A percentile compares a stretch with the other conserved stretches of the same genome.
These are phyloP conservation scores for Discostella pseudostelligera DNA, from an alignment of 108 stramenopile species.

Conservation along the genomic window DNA sequence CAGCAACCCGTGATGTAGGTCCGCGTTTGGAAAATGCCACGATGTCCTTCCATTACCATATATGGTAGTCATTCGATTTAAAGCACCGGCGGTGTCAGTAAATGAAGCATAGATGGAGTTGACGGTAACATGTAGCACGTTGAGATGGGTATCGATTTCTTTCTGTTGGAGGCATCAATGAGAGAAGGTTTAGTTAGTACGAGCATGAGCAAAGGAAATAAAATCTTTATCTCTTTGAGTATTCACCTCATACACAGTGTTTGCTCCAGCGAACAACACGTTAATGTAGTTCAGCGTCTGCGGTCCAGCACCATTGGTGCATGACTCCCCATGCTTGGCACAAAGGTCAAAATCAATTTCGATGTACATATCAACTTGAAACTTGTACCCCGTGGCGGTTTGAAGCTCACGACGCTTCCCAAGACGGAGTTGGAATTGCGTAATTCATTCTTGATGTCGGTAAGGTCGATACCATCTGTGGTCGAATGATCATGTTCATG, in stretches of 20 bases:
- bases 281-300: slow-evolving; percentile 6
- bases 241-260: slow-evolving; percentile 9
- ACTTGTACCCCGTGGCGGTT: background rate
- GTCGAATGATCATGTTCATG: background rate
- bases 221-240: too few species aligned
- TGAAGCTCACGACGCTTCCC: slow-evolving; percentile 2
- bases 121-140: slow-evolving; percentile 3
- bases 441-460: background rate
- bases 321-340: background rate
- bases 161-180: background rate
- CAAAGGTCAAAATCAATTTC: slow-evolving; percentile 6
- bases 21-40: slow-evolving; percentile 9
- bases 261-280: slow-evolving; percentile 2
- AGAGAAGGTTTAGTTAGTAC: background rate
- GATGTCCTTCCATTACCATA: background rate
- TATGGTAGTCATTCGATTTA: background rate
- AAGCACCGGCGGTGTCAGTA: background rate
- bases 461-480: background rate
- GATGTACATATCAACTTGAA: slow-evolving; percentile 5
- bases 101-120: background rate
- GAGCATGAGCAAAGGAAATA: background rate
- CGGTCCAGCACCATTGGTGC: slow-evolving; percentile 1
- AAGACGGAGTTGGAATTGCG: background rate
- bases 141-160: slow-evolving; percentile 9
- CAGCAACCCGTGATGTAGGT: slow-evolving; percentile 13